Conservation (phyloP, 768 basidiomycete species). For the Lentinula raphanica region DNA sequence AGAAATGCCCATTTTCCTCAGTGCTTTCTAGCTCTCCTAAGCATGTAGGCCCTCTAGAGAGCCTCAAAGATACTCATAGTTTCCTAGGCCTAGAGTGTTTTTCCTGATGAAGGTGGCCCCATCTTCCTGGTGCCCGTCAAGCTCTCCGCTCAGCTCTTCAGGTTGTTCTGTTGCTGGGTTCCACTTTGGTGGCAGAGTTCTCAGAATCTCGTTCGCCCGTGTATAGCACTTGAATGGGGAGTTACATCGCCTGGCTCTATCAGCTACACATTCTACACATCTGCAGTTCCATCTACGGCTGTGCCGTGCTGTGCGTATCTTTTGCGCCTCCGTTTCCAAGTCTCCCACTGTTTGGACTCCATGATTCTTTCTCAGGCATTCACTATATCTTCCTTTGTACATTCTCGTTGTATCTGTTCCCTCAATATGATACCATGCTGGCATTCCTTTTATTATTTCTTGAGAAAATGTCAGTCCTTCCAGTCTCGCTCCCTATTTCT, state of each 20-base stretch:
- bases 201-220: not conserved
- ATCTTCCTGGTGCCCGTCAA: not conserved
- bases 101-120: not conserved
- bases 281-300: not conserved
- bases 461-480: constrained; percentile 10
- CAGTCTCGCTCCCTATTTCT: constrained; percentile 14
- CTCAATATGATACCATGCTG: constrained; percentile 27
- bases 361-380: constrained; percentile 10
- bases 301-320: not conserved
- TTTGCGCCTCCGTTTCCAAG: constrained; percentile 4
- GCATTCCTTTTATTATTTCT: constrained; percentile 13
- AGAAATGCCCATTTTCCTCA: no score
- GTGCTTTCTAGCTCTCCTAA: no score
- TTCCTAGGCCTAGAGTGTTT: no score
- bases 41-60: no score
- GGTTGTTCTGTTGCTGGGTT: not conserved
- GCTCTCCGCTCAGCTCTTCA: not conserved
- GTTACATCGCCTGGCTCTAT: not conserved
- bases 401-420: not conserved
- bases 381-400: not conserved
- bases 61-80: no score
- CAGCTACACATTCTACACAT: not conserved
- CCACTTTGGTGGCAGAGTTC: not conserved
- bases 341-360: constrained; percentile 6
- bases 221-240: not conserved